Conservation (phyloP, 1,284 basidiomycete genomes). For the Boletus subluridellus region DNA sequence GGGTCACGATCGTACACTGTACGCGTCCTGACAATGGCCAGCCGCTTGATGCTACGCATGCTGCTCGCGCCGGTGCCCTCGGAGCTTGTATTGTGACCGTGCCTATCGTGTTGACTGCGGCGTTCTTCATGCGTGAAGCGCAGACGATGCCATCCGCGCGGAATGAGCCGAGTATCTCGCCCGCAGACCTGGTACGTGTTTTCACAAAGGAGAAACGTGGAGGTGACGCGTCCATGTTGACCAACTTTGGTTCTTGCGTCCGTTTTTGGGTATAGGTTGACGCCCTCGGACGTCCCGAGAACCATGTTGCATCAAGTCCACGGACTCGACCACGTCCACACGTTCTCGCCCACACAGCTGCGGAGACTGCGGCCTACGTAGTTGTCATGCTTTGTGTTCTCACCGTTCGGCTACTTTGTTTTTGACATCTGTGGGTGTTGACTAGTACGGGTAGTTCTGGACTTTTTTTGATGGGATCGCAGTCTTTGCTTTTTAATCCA, state of each 20-base stretch:
- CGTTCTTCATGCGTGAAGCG: not conserved
- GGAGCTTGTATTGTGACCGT: conserved; percentile 15
- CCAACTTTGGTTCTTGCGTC: conserved; percentile 1
- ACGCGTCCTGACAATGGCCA: not conserved
- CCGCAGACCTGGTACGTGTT: conserved; percentile 10
- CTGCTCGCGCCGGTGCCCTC: conserved; percentile 15
- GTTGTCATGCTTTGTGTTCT: conserved; percentile 17
- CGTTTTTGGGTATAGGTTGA: not conserved
- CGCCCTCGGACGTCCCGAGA: not conserved
- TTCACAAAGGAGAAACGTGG: not conserved
- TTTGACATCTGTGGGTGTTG: conserved; percentile 5
- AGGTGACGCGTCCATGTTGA: conserved; percentile 3
- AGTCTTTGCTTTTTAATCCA: not conserved
- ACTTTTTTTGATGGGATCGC: not conserved
- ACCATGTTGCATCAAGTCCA: not conserved
- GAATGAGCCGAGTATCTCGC: not conserved
- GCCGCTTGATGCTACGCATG: conserved; percentile 13
- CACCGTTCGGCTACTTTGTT: conserved; percentile 22
- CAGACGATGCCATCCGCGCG: conserved; percentile 4
- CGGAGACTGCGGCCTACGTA: conserved; percentile 11
- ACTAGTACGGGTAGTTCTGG: not conserved
- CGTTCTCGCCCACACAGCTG: conserved; percentile 7
- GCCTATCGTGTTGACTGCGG: conserved; percentile 10
- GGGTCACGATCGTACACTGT: conserved; percentile 5
- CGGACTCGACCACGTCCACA: not conserved